Base-by-base conservation (phyloP, 2,329 filamentous ascomycete genomes). In the Metarhizium rileyi region DNA sequence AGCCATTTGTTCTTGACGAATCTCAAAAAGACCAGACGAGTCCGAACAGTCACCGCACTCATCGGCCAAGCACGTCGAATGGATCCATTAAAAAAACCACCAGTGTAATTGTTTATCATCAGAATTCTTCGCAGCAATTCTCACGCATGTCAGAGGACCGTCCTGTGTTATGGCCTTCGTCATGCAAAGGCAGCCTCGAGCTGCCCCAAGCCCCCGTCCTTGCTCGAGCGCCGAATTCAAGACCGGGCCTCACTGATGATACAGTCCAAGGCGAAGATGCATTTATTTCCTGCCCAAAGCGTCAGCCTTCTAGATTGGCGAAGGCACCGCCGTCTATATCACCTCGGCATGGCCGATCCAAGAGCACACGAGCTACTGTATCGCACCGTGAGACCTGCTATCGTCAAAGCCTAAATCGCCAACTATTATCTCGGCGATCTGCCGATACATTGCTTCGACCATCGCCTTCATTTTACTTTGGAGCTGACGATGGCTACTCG, bases 231-330 rank as follows among this genome's bases (percentile, higher is more conserved):
- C 80, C 81, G 12, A 84, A 84, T 56, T 71, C 80, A n/a, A 70
- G 80, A 20, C 72, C 72, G 1, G 81, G 81, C 16, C 70, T 84
- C 5, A 84, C 81, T 2, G 80, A 84, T 53, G 78, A 83, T 56
- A 64, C 73, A 1, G 62, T 83, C 3, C 78, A 80, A 5, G 80
- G 81, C 30, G 80, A 78, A 51, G 74, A 76, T 43, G 77, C 81
- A 3, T 84, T 80, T 54, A 61, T 84, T 27, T 63, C 73, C 7
- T 66, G 70, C 10, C 67, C 75, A 1, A 80, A 73, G 61, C 73
- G 77, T 10, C 73, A 76, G 14, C 68, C 71, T 2, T 77, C 77
- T 22, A 48, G 45, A 8, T 45, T 52, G 10, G 36, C 75, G 1
- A 80, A 73, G 61, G 72, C 77, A 10, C 73, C 76, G 14, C 68